Evolutionary conservation across 2,329 filamentous ascomycete species (phyloP), one percentile per base, ranked within the genome.

Genomic region (Botrytis fabae): DNA sequence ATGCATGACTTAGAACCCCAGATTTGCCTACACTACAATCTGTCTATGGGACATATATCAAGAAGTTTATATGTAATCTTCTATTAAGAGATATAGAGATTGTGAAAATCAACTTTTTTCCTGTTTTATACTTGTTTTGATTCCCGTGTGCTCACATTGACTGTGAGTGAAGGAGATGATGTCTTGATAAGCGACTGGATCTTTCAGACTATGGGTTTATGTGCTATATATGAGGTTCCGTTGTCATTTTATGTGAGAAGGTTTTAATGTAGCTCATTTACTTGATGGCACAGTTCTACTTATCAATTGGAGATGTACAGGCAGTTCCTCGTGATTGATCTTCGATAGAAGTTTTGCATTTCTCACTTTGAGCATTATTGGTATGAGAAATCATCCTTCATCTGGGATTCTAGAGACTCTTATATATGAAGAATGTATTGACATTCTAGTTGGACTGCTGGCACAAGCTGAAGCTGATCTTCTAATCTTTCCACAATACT

Each of bases 391-490:
- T 57, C 2, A 28, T 2, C 28, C 9, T 28, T 18, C 3, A 2
- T 57, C n/a, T 0, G 18, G 7, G 0, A 9, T 57, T 28, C 9
- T 0, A 57, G 6, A 9, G 1, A 0, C 8, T 3, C 12, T 8
- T 18, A 9, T 28, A 2, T n/a, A n/a, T 2, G 7, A 9, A 28
- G 3, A 0, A 28, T 28, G 6, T 9, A 57, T 18, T 57, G 2
- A 7, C 16, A 16, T 18, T 28, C n/a, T 18, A 28, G 28, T 6
- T 18, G 18, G n/a, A 18, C 14, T 28, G 28, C 18, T 4, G 7
- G 28, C 16, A 28, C 14, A 28, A 28, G 14, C 14, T 28, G n/a
- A 18, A 6, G 51, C n/a, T 57, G 8, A 4, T 8, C 51, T 57
- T 48, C 20, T 7, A 22, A 51, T 20, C 3, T 22, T 5, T 10